phyloP scores from a whole-genome alignment of 2,329 filamentous ascomycete genomes.

The Emergomyces pasteurianus region DNA sequence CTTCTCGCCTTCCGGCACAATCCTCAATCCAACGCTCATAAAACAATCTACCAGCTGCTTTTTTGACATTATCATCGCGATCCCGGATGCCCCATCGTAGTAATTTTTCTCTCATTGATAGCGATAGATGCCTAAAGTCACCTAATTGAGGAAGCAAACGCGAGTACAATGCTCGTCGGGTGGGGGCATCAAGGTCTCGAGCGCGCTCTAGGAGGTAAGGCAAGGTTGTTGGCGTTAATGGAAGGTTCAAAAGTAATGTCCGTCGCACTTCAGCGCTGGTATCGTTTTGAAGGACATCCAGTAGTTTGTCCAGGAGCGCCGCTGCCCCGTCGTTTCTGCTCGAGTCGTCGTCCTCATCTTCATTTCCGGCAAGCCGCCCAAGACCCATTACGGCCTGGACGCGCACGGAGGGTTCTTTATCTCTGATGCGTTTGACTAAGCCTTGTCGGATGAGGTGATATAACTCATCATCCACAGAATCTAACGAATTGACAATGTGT shows the following conservation, averaged over 20 bases:
- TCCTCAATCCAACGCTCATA: slow-evolving; percentile 97
- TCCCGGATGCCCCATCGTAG: slow-evolving; percentile 90
- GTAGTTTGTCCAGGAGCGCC: slow-evolving; percentile 67
- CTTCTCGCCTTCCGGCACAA: slow-evolving; percentile 58
- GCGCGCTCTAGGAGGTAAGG: slow-evolving; percentile 84
- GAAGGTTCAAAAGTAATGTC: slow-evolving; percentile 80
- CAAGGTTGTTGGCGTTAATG: slow-evolving; percentile 67
- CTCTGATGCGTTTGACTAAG: slow-evolving; percentile 72
- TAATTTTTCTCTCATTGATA: slow-evolving; percentile 91
- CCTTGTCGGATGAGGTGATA: slow-evolving; percentile 72
- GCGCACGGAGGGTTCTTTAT: slow-evolving; percentile 87
- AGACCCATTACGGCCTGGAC: slow-evolving; percentile 85
- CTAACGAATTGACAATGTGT: slow-evolving; percentile 83
- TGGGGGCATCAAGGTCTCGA: slow-evolving; percentile 74
- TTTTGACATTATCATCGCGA: slow-evolving; percentile 85
- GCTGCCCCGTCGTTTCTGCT: slow-evolving; percentile 53
- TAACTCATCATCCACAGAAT: slow-evolving; percentile 82
- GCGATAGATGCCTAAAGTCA: slow-evolving; percentile 84
- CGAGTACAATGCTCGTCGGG: slow-evolving; percentile 75
- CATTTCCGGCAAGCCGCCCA: slow-evolving; percentile 69
- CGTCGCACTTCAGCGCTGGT: slow-evolving; percentile 86
- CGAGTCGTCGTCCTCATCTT: slow-evolving; percentile 54
- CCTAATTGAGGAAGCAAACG: slow-evolving; percentile 76
- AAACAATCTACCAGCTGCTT: slow-evolving; percentile 81
- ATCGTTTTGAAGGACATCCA: slow-evolving; percentile 86